Evolutionary conservation across 306 rosid genomes (phyloP), one percentile per base, ranked within the genome.

Genomic region (Fagus crenata): DNA sequence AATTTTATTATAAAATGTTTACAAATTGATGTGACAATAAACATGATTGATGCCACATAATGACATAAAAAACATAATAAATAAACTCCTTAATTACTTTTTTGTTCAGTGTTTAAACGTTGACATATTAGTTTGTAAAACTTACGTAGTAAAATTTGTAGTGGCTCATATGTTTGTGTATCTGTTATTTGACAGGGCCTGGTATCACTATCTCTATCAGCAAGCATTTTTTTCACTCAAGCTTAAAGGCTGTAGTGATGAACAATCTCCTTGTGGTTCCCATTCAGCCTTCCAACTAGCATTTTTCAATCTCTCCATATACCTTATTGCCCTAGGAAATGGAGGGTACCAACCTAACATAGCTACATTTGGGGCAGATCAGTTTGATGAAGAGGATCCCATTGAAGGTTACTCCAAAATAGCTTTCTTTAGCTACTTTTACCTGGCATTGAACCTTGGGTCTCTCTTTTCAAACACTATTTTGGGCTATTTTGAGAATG

Each of bases 331-430:
- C 42, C 80, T 93, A 1, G 97, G 97, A 41, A 87, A 93, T 70
- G 97, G 97, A 74, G 97, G 97, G 1, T 90, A 93, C 76, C 93
- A 90, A 4, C 97, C 97, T 0, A 90, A 81, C 55, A 87, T 93
- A 39, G 97, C 96, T 2, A 90, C 97, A 39, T 90, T 93, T 76
- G 97, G 97, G 5, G 93, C 97, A 2, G 97, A 93, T 74, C 97
- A 93, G 32, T 93, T 93, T 73, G 97, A 93, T 73, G 97, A 85
- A 76, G 89, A 76, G 22, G 86, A 93, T 71, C 79, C 83, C 0
- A 73, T n/a, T 4, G 97, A 93, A 72, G 87, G 89, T 9, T 80
- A 71, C 73, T 89, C 96, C 14, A 90, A 93, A 71, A 80, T 90
- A 7, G 71, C 93, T 17, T 93, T 93, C 75, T 93, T 93, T 22